These are phyloP conservation scores for Exophiala xenobiotica DNA, from an alignment of 2,329 filamentous ascomycete genomes.

Conservation along the genomic window DNA sequence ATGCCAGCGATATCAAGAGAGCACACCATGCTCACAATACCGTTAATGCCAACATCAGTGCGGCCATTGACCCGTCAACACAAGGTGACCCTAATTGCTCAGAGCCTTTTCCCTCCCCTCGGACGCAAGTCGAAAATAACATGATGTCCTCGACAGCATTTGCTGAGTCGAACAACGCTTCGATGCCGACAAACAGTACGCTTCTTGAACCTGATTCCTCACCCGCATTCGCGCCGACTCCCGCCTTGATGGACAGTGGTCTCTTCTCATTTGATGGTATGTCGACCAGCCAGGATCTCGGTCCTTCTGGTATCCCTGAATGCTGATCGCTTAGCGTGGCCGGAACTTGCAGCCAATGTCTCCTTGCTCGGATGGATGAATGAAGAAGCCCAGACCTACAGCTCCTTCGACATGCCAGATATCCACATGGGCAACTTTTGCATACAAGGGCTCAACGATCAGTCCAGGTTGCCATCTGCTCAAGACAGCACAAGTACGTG, in stretches of 20 bases:
- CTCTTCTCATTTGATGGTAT: neutral
- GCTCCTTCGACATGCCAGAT: neutral
- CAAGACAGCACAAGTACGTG: neutral
- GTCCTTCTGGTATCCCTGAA: no score
- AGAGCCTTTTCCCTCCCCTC: no score
- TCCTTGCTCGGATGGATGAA: conserved; percentile 13
- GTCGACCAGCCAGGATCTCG: no score
- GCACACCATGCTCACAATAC: no score
- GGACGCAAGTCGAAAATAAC: no score
- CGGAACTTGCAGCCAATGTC: conserved; percentile 1
- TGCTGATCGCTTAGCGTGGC: no score
- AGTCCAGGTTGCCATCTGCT: neutral
- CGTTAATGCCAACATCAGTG: no score
- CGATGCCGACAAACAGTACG: neutral
- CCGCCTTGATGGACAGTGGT: neutral
- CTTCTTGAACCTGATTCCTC: neutral
- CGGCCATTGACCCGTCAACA: no score
- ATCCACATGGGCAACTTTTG: conserved; percentile 1
- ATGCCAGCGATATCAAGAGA: no score
- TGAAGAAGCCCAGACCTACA: neutral
- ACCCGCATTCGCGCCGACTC: neutral
- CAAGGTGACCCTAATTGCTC: no score
- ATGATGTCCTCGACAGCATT: no score
- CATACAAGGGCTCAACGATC: conserved; percentile 4
- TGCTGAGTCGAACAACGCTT: no score